Base-by-base conservation (phyloP, 306 rosid genomes). In the Canavalia gladiata region DNA sequence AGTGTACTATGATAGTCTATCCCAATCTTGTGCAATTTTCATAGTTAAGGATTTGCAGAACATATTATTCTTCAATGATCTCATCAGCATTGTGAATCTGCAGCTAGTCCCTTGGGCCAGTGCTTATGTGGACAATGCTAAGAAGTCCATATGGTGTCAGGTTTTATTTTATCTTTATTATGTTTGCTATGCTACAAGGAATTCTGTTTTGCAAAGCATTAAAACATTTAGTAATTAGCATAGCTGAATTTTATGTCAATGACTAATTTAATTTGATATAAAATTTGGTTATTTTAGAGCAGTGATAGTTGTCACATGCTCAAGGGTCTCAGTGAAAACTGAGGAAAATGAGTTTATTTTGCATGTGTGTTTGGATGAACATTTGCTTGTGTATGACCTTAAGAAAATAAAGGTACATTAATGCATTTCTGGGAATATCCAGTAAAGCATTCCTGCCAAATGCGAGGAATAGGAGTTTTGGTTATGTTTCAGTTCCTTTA, bases 21-120 rank as follows among this genome's bases (percentile, higher is more conserved):
- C 66, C 73, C 65, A 70, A 64, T 5, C 47, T 68, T 82, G 86
- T 64, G 85, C 90, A 0, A 12, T 51, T 55, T 88, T 90, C 89
- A 87, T 92, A 0, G 74, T 86, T 6, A 59, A 60, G 75, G 82
- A 88, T 76, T 89, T 92, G 28, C 37, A 58, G 13, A 66, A 13
- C 28, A 56, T 87, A 60, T 92, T 87, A 60, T 92, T 90, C 73
- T 43, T 81, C 79, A 46, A 52, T 1, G 77, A 69, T 31, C 87
- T 91, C 83, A 81, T 84, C 68, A 76, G 68, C 75, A 83, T 91
- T 72, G 64, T 87, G 45, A 84, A 89, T 84, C 91, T 91, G 78
- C 82, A 83, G 52, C 43, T 92, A 4, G 73, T 90, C 9, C 97
- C 97, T 62, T 87, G 89, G 89, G 91, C 87, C 71, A 57, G 86